phyloP scores from a whole-genome alignment of 495 filamentous ascomycete genomes.

The Xylaria castorea region DNA sequence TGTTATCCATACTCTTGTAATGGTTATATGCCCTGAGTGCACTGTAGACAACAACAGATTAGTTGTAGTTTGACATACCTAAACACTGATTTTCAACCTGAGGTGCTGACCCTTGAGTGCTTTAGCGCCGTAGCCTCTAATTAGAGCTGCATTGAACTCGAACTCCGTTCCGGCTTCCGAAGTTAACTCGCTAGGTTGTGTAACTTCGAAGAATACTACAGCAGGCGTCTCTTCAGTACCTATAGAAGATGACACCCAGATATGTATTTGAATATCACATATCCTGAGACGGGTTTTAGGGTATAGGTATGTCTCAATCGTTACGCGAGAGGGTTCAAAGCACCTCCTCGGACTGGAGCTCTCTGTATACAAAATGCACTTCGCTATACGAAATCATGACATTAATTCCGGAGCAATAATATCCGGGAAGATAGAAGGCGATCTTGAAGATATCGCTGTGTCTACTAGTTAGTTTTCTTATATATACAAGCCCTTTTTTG shows the following conservation, averaged over 20 bases:
- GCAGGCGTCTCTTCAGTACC: not conserved
- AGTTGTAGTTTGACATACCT: not conserved
- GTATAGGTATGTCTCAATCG: not conserved
- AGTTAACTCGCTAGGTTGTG: not conserved
- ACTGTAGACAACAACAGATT: not conserved
- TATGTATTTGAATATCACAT: too few species aligned
- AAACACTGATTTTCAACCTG: not conserved
- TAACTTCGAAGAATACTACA: not conserved
- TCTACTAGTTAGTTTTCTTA: too few species aligned
- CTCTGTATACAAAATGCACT: not conserved
- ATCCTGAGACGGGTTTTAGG: too few species aligned
- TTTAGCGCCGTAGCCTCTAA: not conserved
- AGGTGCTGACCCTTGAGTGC: not conserved
- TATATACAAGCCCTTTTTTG: too few species aligned
- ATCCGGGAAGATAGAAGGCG: too few species aligned
- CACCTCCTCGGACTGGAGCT: not conserved
- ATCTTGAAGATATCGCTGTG: too few species aligned
- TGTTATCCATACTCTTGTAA: not conserved
- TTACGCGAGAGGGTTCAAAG: not conserved
- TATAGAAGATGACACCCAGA: not conserved
- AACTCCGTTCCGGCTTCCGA: not conserved
- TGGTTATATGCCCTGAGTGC: not conserved
- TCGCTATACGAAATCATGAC: not conserved
- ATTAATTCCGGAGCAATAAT: not conserved
- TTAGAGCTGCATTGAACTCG: not conserved